Conservation (phyloP, 129 eudicot genomes). For the Logfia minima region DNA sequence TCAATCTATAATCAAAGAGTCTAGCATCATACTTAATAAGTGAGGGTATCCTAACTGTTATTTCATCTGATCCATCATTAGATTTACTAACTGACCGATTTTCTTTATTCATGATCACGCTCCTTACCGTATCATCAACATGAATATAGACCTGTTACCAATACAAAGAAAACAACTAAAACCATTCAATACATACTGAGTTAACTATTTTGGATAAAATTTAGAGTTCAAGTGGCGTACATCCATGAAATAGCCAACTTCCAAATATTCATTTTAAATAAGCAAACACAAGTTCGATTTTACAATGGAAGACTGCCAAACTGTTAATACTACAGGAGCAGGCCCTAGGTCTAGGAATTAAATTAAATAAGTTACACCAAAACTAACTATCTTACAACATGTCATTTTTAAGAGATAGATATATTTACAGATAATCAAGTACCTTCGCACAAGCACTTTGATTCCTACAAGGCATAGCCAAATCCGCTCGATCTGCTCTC, state of each 20-base stretch:
- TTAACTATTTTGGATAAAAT: background rate
- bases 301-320: background rate
- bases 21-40: conserved; percentile 25
- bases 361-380: background rate
- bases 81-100: conserved; percentile 11
- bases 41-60: conserved; percentile 17
- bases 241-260: conserved; percentile 4
- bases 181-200: background rate
- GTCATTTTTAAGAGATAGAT: background rate
- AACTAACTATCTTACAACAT: background rate
- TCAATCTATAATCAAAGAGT: conserved; percentile 12
- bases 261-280: background rate
- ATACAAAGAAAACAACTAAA: conserved; percentile 3
- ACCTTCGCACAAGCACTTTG: conserved; percentile 34
- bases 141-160: conserved; percentile 28
- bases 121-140: conserved; percentile 28
- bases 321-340: background rate
- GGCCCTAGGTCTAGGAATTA: background rate
- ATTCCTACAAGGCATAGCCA: conserved; percentile 12
- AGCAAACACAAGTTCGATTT: background rate
- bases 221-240: background rate
- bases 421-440: conserved; percentile 19
- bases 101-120: conserved; percentile 22
- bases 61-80: conserved; percentile 24
- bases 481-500: conserved; percentile 22